Conservation (phyloP, 2,329 filamentous ascomycete species). For the Davidsoniella eucalypti region DNA sequence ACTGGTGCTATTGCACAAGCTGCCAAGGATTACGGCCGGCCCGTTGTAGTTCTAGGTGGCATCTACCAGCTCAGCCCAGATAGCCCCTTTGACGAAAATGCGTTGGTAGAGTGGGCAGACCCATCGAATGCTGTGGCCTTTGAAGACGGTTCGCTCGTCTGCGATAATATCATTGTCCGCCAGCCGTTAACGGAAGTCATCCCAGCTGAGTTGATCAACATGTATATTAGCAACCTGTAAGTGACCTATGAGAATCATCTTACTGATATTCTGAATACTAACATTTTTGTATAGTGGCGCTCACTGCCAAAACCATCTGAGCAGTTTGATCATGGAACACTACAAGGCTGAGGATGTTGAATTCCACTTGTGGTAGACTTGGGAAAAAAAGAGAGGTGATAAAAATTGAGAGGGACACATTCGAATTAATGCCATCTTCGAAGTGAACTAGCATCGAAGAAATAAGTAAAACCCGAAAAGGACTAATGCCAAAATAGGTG, state of each 20-base stretch:
- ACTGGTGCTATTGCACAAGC: slow-evolving; percentile 69
- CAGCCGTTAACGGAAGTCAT: slow-evolving; percentile 75
- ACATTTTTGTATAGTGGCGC: slow-evolving; percentile 32
- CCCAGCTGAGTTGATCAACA: slow-evolving; percentile 55
- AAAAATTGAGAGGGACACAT: no score
- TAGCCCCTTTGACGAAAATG: slow-evolving; percentile 67
- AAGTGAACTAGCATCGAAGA: no score
- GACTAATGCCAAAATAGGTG: no score
- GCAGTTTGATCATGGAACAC: slow-evolving; percentile 56
- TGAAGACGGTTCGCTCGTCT: slow-evolving; percentile 63
- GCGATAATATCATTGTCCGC: slow-evolving; percentile 53
- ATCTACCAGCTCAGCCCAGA: slow-evolving; percentile 90
- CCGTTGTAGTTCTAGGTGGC: slow-evolving; percentile 76
- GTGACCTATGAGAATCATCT: slow-evolving; percentile 15
- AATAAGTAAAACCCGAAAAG: no score
- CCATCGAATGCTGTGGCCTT: slow-evolving; percentile 61
- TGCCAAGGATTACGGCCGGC: slow-evolving; percentile 64
- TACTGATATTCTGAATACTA: neutral
- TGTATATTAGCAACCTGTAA: slow-evolving; percentile 66
- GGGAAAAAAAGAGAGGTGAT: no score
- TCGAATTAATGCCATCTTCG: no score
- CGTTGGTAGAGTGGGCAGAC: slow-evolving; percentile 74
- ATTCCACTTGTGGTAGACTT: slow-evolving; percentile 28
- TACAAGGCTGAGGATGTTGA: slow-evolving; percentile 59
- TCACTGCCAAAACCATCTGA: slow-evolving; percentile 55